phyloP scores from a whole-genome alignment of 2,329 filamentous ascomycete species.

The Orbilia ellipsospora region DNA sequence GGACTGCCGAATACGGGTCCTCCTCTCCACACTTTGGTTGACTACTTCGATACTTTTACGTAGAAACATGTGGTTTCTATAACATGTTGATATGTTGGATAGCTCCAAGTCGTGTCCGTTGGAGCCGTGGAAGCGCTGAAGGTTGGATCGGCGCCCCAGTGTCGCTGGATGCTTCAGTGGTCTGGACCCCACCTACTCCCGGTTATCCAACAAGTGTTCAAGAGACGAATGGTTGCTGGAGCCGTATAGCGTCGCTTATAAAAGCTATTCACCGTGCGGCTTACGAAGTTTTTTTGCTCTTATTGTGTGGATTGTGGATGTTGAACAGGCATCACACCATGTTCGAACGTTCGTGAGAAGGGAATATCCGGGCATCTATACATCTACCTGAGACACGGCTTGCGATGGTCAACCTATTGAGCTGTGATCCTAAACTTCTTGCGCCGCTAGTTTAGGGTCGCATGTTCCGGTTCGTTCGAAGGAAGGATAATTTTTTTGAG shows the following conservation, averaged over 20 bases:
- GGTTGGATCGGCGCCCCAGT: constrained; percentile 10
- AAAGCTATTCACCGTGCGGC: constrained; percentile 22
- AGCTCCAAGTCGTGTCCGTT: constrained; percentile 4
- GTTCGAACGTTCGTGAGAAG: constrained; percentile 1
- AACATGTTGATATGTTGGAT: not conserved
- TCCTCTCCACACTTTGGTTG: constrained; percentile 16
- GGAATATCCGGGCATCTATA: constrained; percentile 11
- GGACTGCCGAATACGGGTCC: constrained; percentile 22
- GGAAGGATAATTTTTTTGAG: too few relatives aligned
- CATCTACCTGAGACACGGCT: constrained; percentile 51
- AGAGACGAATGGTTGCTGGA: constrained; percentile 27
- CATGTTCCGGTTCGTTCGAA: not conserved
- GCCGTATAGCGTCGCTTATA: constrained; percentile 23
- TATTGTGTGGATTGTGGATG: constrained; percentile 14
- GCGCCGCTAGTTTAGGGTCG: not conserved
- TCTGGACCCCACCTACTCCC: constrained; percentile 11
- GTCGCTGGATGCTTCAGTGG: constrained; percentile 22
- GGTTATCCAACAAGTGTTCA: constrained; percentile 8
- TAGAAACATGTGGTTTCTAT: not conserved
- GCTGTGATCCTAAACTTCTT: constrained; percentile 19
- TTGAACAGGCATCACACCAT: constrained; percentile 36
- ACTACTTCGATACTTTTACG: not conserved
- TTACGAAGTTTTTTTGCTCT: constrained; percentile 21
- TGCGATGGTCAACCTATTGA: not conserved
- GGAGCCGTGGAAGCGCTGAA: constrained; percentile 15